These are phyloP conservation scores for Phytophthora lateralis DNA, from an alignment of 352 stramenopile species.

Conservation along the genomic window DNA sequence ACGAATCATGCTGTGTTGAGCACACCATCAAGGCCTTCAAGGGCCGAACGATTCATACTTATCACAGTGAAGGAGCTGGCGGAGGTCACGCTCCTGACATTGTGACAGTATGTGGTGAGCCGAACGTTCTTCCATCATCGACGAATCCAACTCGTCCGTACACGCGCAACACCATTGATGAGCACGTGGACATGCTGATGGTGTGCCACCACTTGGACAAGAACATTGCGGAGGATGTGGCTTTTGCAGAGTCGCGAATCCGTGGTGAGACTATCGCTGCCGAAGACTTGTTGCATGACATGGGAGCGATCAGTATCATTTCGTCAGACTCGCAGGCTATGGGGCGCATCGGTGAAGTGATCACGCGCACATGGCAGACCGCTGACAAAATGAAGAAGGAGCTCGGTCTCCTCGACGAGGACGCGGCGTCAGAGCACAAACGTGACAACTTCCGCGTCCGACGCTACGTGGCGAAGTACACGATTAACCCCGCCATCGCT, in stretches of 20 bases:
- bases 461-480: constrained; percentile 98
- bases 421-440: constrained; percentile 57
- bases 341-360: constrained; percentile 96
- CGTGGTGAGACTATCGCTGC: constrained; percentile 97
- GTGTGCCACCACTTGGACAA: constrained; percentile 98
- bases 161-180: constrained; percentile 97
- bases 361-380: constrained; percentile 97
- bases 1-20: constrained; percentile 96
- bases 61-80: constrained; percentile 94
- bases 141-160: constrained; percentile 97
- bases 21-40: constrained; percentile 96
- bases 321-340: constrained; percentile 97
- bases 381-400: constrained; percentile 98
- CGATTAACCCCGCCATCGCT: constrained; percentile 97
- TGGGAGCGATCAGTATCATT: constrained; percentile 97
- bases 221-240: constrained; percentile 96
- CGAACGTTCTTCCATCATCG: constrained; percentile 94
- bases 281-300: constrained; percentile 97
- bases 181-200: constrained; percentile 99
- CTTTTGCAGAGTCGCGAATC: constrained; percentile 98
- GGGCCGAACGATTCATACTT: constrained; percentile 96
- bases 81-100: constrained; percentile 97
- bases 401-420: constrained; percentile 87
- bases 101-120: constrained; percentile 94
- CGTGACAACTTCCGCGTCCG: constrained; percentile 96